phyloP scores from a whole-genome alignment of 1,139 yeast genomes.

The Scheffersomyces lignicola region DNA sequence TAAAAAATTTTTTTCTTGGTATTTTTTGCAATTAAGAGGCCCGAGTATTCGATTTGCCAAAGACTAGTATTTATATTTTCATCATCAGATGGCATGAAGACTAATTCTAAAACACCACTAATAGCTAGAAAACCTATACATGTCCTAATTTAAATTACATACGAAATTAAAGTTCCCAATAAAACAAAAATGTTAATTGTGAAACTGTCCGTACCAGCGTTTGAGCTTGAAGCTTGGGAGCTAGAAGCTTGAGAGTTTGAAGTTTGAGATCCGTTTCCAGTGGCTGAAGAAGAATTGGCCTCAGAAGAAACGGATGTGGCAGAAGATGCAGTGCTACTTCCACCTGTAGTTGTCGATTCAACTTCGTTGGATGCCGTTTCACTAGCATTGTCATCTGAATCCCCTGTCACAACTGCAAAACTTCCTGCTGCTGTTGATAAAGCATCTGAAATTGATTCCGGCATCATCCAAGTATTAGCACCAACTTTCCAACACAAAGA shows the following conservation, averaged over 20 bases:
- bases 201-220: background rate
- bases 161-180: background rate
- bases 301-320: slow-evolving; percentile 7
- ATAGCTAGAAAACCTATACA: too few relatives aligned
- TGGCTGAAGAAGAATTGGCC: too few relatives aligned
- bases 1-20: too few relatives aligned
- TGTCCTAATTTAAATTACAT: slow-evolving; percentile 6
- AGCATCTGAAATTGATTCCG: slow-evolving; percentile 36
- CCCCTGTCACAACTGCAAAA: slow-evolving; percentile 7
- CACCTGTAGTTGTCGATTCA: slow-evolving; percentile 7
- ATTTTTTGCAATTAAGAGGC: too few relatives aligned
- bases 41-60: too few relatives aligned
- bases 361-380: slow-evolving; percentile 2
- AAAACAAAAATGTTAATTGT: background rate
- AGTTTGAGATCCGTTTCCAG: too few relatives aligned
- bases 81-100: too few relatives aligned
- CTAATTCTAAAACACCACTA: too few relatives aligned
- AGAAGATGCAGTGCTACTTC: slow-evolving; percentile 9
- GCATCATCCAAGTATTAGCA: slow-evolving; percentile 48
- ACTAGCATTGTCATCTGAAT: background rate
- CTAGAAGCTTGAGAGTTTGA: slow-evolving; percentile 4
- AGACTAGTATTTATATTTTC: too few relatives aligned
- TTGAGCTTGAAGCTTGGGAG: slow-evolving; percentile 7
- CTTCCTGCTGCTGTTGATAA: slow-evolving; percentile 27
- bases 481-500: slow-evolving; percentile 46